These are phyloP conservation scores for Pulveroboletus sp. DNA, from an alignment of 768 basidiomycete species.

Conservation along the genomic window DNA sequence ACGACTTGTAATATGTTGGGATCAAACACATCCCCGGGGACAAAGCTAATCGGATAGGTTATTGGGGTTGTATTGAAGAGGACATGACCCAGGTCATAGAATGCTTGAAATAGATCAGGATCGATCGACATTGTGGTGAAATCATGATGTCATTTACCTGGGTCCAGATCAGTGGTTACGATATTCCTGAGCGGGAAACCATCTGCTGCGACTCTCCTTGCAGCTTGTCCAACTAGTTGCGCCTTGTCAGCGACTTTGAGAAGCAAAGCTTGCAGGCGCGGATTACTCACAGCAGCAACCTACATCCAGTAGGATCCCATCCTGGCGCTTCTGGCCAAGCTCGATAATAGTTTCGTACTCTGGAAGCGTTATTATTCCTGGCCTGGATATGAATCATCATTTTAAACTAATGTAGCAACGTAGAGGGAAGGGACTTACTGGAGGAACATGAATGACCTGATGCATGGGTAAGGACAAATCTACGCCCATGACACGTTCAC, in stretches of 20 bases:
- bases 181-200: conserved; percentile 39
- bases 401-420: neutral
- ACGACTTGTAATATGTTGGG: conserved; percentile 35
- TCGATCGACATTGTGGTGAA: neutral
- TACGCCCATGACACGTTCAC: neutral
- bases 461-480: conserved; percentile 29
- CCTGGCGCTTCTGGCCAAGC: conserved; percentile 33
- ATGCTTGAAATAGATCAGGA: conserved; percentile 34
- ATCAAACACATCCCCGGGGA: conserved; percentile 54
- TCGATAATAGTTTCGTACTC: conserved; percentile 28
- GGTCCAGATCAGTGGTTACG: conserved; percentile 37
- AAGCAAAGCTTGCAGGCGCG: neutral
- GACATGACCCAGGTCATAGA: conserved; percentile 55
- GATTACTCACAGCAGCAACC: conserved; percentile 41
- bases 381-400: conserved; percentile 1
- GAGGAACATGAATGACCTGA: conserved; percentile 23
- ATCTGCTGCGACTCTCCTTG: conserved; percentile 37
- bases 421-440: conserved; percentile 3
- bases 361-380: conserved; percentile 8
- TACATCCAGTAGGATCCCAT: conserved; percentile 40
- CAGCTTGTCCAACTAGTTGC: conserved; percentile 29
- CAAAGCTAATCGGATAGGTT: conserved; percentile 47
- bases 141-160: conserved; percentile 22
- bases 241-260: neutral
- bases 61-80: conserved; percentile 53